A percentile compares a stretch with the other conserved stretches of the same genome.
Evolutionary conservation across 441 rosid genomes (phyloP).

Genomic region (Erodium trifolium): DNA sequence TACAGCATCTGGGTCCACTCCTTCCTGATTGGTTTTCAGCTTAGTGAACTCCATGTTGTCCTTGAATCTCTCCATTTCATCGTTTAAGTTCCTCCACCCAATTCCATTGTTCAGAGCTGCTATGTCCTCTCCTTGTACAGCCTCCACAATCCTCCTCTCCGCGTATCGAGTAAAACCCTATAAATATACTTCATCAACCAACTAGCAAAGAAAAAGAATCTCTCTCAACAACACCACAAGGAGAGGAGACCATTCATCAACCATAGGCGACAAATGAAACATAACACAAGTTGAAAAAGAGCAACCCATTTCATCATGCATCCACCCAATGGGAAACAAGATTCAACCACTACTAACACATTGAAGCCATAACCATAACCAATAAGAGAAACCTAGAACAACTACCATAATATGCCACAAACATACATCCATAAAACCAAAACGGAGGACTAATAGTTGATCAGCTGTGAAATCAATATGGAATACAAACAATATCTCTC

Average conservation of each 20-base stretch:
- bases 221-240: not conserved
- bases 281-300: too few species aligned
- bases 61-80: conserved; percentile 68
- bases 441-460: too few species aligned
- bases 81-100: conserved; percentile 79
- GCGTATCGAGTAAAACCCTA: conserved; percentile 94
- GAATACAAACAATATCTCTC: not conserved
- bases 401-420: not conserved
- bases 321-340: too few species aligned
- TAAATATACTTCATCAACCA: conserved; percentile 8
- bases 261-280: too few species aligned
- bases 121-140: conserved; percentile 68
- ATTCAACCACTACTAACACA: not conserved
- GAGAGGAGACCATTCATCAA: too few species aligned
- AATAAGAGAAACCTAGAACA: not conserved
- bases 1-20: conserved; percentile 70
- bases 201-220: not conserved
- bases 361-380: not conserved
- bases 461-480: too few species aligned
- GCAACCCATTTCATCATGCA: too few species aligned
- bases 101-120: conserved; percentile 72
- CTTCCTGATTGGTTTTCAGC: conserved; percentile 72
- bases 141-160: conserved; percentile 89
- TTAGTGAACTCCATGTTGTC: conserved; percentile 81
- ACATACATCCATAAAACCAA: not conserved